Conservation (phyloP, 2,329 filamentous ascomycete species). For the Calonectria hawksworthii region DNA sequence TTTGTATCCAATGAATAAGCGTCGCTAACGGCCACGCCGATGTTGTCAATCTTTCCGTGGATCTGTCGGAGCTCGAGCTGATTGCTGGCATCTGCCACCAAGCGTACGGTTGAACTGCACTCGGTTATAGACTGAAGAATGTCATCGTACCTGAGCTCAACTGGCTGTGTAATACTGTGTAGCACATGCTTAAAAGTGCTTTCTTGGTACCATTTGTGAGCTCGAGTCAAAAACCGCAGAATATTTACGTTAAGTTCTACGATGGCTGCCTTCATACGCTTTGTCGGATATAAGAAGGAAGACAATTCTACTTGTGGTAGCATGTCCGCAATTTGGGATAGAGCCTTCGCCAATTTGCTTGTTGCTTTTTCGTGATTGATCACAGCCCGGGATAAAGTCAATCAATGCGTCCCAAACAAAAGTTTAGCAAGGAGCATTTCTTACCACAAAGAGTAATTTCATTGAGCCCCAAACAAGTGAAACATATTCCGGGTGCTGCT, state of each 20-base stretch:
- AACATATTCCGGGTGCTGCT: conserved; percentile 4
- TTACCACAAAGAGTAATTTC: conserved; percentile 1
- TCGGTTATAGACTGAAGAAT: neutral
- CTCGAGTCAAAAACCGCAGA: neutral
- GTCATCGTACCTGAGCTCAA: conserved; percentile 13
- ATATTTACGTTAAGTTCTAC: neutral
- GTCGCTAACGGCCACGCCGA: neutral
- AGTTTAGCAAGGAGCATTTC: too few species aligned
- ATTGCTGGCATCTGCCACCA: neutral
- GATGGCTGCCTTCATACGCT: neutral
- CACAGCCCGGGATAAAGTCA: neutral
- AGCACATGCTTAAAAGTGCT: neutral
- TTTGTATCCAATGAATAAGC: neutral
- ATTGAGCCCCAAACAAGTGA: neutral
- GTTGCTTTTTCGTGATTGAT: conserved; percentile 8
- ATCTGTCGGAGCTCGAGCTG: neutral
- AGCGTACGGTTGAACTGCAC: neutral
- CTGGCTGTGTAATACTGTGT: neutral
- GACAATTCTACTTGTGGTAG: neutral
- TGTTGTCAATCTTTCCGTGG: neutral
- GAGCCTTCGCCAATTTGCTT: neutral
- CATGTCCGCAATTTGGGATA: neutral
- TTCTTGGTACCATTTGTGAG: conserved; percentile 4
- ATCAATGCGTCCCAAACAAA: neutral
- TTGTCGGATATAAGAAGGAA: neutral